A percentile compares a stretch with the other conserved stretches of the same genome.
These are phyloP conservation scores for Calocera cornea DNA, from an alignment of 768 basidiomycete species.

Conservation along the genomic window DNA sequence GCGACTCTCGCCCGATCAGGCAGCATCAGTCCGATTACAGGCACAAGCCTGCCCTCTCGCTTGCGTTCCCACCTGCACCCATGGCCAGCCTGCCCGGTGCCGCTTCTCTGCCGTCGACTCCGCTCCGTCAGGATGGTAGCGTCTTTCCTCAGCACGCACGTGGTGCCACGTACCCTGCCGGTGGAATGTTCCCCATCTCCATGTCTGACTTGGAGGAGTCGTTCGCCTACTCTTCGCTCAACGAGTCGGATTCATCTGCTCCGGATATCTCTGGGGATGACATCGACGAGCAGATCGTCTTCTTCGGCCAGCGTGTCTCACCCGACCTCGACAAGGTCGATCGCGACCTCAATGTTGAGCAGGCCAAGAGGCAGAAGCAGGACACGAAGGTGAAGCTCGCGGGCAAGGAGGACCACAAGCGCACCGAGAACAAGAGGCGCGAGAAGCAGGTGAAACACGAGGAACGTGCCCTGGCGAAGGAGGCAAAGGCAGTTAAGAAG, in stretches of 20 bases:
- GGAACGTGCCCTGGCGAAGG: not conserved
- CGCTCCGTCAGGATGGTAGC: not conserved
- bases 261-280: not conserved
- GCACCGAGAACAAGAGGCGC: not conserved
- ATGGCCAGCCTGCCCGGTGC: not conserved
- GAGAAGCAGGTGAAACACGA: not conserved
- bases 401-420: not conserved
- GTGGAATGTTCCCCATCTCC: not conserved
- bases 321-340: not conserved
- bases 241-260: not conserved
- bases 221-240: not conserved
- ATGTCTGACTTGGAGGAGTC: not conserved
- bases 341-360: not conserved
- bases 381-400: not conserved
- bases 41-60: not conserved
- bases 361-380: not conserved
- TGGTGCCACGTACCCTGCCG: not conserved
- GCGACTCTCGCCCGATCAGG: not conserved
- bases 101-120: not conserved
- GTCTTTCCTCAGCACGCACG: not conserved
- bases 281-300: not conserved
- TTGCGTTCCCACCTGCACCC: not conserved
- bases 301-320: not conserved
- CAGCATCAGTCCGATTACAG: not conserved
- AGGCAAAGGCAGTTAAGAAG: not conserved